Conservation (phyloP, 1,284 basidiomycete genomes). For the Moesziomyces sp. region DNA sequence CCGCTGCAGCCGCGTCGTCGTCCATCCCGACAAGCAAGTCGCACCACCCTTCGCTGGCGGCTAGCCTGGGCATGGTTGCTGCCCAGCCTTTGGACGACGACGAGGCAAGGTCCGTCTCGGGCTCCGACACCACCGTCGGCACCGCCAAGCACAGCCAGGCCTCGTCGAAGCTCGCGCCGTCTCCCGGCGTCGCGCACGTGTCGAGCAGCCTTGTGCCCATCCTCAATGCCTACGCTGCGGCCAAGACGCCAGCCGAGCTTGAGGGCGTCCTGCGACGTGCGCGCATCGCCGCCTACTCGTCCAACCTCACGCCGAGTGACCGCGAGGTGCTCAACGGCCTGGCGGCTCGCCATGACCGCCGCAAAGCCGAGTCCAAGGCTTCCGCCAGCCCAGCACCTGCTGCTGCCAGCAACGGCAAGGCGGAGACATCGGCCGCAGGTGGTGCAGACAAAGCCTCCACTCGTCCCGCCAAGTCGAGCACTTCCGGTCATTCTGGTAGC, state of each 20-base stretch:
- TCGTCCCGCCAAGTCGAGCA: slow-evolving; percentile 15
- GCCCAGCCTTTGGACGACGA: slow-evolving; percentile 33
- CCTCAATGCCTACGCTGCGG: slow-evolving; percentile 59
- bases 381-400: slow-evolving; percentile 10
- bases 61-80: slow-evolving; percentile 55
- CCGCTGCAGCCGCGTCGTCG: slow-evolving; percentile 31
- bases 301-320: slow-evolving; percentile 48
- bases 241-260: slow-evolving; percentile 61
- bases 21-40: slow-evolving; percentile 50
- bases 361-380: slow-evolving; percentile 10
- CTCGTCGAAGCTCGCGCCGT: slow-evolving; percentile 27
- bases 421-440: not conserved
- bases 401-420: slow-evolving; percentile 3
- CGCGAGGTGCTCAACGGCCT: slow-evolving; percentile 57
- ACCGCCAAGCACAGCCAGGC: slow-evolving; percentile 19
- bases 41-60: slow-evolving; percentile 53
- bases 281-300: slow-evolving; percentile 55
- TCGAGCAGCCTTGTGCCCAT: slow-evolving; percentile 53
- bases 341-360: slow-evolving; percentile 43
- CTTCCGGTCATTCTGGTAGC: not conserved
- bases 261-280: slow-evolving; percentile 58
- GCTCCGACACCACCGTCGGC: slow-evolving; percentile 34
- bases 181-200: slow-evolving; percentile 27
- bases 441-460: slow-evolving; percentile 5
- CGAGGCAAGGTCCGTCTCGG: slow-evolving; percentile 31